Evolutionary conservation across 2,329 filamentous ascomycete genomes (phyloP), one percentile per base, ranked within the genome.

Genomic region (Exophiala xenobiotica): DNA sequence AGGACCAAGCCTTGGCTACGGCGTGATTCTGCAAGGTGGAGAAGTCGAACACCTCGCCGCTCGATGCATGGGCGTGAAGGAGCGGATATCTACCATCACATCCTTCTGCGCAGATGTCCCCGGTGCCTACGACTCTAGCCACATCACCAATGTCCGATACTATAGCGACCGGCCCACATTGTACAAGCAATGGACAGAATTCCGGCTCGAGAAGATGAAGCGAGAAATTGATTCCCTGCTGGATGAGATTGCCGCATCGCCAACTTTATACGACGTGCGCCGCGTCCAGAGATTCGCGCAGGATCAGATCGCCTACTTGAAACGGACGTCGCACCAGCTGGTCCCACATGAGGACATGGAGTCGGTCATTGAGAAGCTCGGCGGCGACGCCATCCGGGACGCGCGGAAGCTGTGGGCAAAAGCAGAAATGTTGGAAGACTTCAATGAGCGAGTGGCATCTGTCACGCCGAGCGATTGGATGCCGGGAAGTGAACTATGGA

Each of bases 21-120:
- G 79, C 2, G 79, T 84, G 1, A 73, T 86, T 14, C 70, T 86
- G 33, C 83, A 87, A 64, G 83, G 83, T 9, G 74, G 82, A 16
- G 84, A 86, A 67, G 82, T 86, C 54, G 76, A 80, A 54, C 83
- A 87, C 63, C 75, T 80, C 49, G 83, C 82, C 2, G 74, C 84
- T 12, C 77, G 46, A 2, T 8, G 20, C 23, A 23, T 75, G 9
- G 79, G 82, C 7, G 67, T 80, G 2, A 80, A 80, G 18, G 83
- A 86, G 65, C 77, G 83, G 23, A 84, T 86, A 65, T 80, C 74
- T 38, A 81, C 83, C 68, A 81, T 86, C 43, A 86, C 83, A 0
- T 80, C 79, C 3, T 85, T 85, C 69, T 75, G 83, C 5, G 81
- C 83, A 1, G 76, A 74, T 43, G 74, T 72, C 16, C 70, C 80